phyloP scores from a whole-genome alignment of 2,329 filamentous ascomycete species.

The Epichloe gansuensis region DNA sequence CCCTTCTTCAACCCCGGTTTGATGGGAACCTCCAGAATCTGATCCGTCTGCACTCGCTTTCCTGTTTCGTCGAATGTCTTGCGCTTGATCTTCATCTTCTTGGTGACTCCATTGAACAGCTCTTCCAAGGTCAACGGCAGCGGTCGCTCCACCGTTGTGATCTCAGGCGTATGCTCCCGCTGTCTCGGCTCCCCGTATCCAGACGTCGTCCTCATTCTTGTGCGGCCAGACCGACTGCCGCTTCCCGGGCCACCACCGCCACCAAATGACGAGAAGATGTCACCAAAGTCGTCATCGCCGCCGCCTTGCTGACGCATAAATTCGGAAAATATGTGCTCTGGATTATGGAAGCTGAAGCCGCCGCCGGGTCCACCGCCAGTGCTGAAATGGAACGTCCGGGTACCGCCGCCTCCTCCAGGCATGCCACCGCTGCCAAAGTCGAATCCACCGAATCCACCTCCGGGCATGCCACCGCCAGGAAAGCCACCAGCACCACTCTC shows the following conservation, averaged over 20 bases:
- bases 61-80: conserved; percentile 83
- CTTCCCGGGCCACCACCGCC: conserved; percentile 20
- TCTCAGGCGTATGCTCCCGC: conserved; percentile 53
- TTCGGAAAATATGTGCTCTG: conserved; percentile 73
- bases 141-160: conserved; percentile 79
- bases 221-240: conserved; percentile 25
- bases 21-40: conserved; percentile 87
- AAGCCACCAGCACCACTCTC: conserved; percentile 36
- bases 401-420: conserved; percentile 31
- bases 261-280: conserved; percentile 41
- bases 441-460: conserved; percentile 38
- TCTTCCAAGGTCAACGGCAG: conserved; percentile 77
- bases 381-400: conserved; percentile 52
- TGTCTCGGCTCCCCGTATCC: conserved; percentile 21
- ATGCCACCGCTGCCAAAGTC: conserved; percentile 36
- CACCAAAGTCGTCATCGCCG: conserved; percentile 35
- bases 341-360: conserved; percentile 73
- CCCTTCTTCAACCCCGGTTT: conserved; percentile 93
- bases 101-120: conserved; percentile 71
- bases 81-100: conserved; percentile 97
- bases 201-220: conserved; percentile 29
- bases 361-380: conserved; percentile 37
- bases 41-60: conserved; percentile 76
- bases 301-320: conserved; percentile 49
- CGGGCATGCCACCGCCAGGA: conserved; percentile 43